phyloP scores from a whole-genome alignment of 1,284 basidiomycete genomes.

The Cryptococcus sp. region DNA sequence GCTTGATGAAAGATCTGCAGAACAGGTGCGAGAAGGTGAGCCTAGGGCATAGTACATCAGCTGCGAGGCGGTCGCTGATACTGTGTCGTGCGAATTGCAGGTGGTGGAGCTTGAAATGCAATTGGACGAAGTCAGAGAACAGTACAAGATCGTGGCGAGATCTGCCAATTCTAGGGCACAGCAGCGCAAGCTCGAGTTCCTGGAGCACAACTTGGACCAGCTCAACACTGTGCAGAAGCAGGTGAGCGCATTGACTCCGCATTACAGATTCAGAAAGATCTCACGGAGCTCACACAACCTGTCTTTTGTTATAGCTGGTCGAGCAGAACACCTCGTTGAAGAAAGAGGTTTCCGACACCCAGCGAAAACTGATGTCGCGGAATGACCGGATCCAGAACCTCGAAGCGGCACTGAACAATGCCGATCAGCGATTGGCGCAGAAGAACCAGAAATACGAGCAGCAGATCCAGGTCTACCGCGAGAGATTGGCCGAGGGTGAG shows the following conservation, averaged over 20 bases:
- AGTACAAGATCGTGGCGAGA: constrained; percentile 97
- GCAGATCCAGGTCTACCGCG: constrained; percentile 86
- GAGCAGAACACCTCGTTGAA: constrained; percentile 98
- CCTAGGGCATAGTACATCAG: neutral
- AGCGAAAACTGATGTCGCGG: constrained; percentile 90
- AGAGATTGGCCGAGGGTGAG: constrained; percentile 85
- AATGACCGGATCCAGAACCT: constrained; percentile 97
- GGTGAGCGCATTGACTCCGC: too few relatives aligned
- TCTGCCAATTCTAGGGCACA: constrained; percentile 98
- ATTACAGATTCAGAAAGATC: too few relatives aligned
- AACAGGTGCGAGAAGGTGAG: constrained; percentile 98
- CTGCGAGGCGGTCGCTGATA: neutral
- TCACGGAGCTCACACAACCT: too few relatives aligned
- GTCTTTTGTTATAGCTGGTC: constrained; percentile 67
- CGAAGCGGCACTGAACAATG: constrained; percentile 87
- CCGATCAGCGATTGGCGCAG: constrained; percentile 82
- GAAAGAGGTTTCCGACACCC: constrained; percentile 95
- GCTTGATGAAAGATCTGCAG: constrained; percentile 96
- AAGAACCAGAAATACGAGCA: constrained; percentile 96
- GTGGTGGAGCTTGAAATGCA: constrained; percentile 99
- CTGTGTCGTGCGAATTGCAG: constrained; percentile 54
- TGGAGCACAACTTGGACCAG: constrained; percentile 96
- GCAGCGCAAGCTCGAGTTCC: constrained; percentile 98
- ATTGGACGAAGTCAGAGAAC: constrained; percentile 96
- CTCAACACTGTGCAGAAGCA: constrained; percentile 96